Evolutionary conservation across 306 rosid species (phyloP).

Genomic region (Ormosia semicastrata): DNA sequence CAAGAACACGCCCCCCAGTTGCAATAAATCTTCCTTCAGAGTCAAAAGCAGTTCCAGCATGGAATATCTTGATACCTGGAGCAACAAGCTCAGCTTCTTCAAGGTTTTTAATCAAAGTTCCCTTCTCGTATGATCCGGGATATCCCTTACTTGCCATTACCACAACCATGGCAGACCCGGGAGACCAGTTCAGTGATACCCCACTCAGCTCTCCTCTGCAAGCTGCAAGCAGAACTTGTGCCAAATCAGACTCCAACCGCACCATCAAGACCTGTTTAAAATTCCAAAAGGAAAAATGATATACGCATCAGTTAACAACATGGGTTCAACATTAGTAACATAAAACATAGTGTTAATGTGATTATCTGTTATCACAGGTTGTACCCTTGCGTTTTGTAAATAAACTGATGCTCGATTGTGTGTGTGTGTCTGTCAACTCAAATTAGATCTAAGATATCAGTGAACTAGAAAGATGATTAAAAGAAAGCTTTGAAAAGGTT

Average conservation of each 20-base stretch:
- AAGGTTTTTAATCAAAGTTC: constrained; percentile 71
- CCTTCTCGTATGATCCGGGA: constrained; percentile 86
- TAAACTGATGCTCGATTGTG: not conserved
- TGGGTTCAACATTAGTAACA: constrained; percentile 9
- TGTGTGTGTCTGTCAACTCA: not conserved
- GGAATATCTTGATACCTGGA: constrained; percentile 78
- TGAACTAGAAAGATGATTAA: not conserved
- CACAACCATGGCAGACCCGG: constrained; percentile 93
- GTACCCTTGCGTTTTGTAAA: not conserved
- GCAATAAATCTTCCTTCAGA: constrained; percentile 68
- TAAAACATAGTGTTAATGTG: not conserved
- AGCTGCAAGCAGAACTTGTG: constrained; percentile 85
- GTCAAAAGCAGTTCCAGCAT: constrained; percentile 87
- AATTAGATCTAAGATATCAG: not conserved
- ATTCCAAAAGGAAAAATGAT: constrained; percentile 11
- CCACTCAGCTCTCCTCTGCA: constrained; percentile 84
- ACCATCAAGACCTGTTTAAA: constrained; percentile 81
- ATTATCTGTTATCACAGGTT: not conserved
- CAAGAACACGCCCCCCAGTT: constrained; percentile 93
- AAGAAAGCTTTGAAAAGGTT: constrained; percentile 1
- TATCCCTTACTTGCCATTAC: constrained; percentile 98
- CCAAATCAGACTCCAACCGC: constrained; percentile 88
- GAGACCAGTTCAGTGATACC: constrained; percentile 81
- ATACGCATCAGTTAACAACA: not conserved
- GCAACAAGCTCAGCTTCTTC: constrained; percentile 77